A percentile compares a stretch with the other conserved stretches of the same genome.
Conservation (phyloP, 129 eudicot genomes). For the Chrysanthemum lavandulifolium region DNA sequence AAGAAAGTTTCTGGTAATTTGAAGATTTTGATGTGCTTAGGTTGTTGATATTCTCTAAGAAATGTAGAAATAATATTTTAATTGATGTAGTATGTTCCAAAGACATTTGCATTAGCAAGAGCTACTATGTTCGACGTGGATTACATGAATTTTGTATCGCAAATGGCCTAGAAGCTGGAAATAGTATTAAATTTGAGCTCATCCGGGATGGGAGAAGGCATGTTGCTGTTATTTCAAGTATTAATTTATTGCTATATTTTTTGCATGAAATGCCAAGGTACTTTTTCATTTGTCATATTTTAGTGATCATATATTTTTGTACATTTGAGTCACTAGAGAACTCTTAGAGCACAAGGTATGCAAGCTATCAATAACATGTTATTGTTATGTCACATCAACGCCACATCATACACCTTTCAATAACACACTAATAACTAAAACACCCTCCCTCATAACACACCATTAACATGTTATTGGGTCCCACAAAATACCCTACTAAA, state of each 20-base stretch:
- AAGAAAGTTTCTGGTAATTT: not conserved
- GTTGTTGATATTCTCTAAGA: not conserved
- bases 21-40: not conserved
- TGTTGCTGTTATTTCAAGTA: conserved; percentile 12
- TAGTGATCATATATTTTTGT: too few species aligned
- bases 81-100: conserved; percentile 1
- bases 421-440: too few species aligned
- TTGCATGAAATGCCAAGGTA: too few species aligned
- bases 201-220: conserved; percentile 2
- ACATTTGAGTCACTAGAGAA: too few species aligned
- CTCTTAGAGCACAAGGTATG: too few species aligned
- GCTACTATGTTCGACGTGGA: not conserved
- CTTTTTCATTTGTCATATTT: too few species aligned
- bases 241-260: not conserved
- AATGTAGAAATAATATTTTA: not conserved
- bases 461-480: too few species aligned
- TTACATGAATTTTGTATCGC: conserved; percentile 8
- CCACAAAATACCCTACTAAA: too few species aligned
- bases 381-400: too few species aligned
- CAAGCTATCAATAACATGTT: too few species aligned
- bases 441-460: too few species aligned
- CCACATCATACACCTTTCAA: too few species aligned
- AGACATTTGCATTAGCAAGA: conserved; percentile 13
- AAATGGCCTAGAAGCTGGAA: not conserved
- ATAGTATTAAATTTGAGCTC: conserved; percentile 14